Percentiles rank a stretch among this genome's conserved stretches.
phyloP scores from a whole-genome alignment of 352 stramenopile species.

The Phytophthora macrochlamydospora region DNA sequence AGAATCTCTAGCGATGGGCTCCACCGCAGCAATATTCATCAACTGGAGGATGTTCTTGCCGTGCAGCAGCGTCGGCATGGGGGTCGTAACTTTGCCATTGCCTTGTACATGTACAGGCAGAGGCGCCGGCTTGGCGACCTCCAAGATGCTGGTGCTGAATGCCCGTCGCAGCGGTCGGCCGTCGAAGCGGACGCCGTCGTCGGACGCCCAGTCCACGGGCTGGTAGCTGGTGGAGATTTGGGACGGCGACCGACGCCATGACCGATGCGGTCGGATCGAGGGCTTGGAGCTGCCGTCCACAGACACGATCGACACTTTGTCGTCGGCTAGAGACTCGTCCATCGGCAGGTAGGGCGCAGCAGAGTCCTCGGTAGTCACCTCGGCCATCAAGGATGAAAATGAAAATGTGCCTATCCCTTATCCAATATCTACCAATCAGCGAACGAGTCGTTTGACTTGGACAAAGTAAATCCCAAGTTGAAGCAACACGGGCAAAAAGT shows the following conservation, averaged over 20 bases:
- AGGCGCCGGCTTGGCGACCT: background rate
- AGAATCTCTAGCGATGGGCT: slow-evolving; percentile 40
- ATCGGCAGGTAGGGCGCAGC: background rate
- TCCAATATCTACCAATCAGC: background rate
- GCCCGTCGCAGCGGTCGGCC: slow-evolving; percentile 12
- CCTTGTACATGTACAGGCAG: no score
- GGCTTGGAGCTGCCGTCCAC: slow-evolving; percentile 4
- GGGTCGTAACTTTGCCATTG: slow-evolving; percentile 13
- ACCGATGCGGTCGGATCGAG: background rate
- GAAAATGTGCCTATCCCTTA: background rate
- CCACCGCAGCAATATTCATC: slow-evolving; percentile 45
- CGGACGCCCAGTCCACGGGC: slow-evolving; percentile 30
- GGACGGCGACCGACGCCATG: slow-evolving; percentile 6
- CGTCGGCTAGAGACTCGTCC: slow-evolving; percentile 10
- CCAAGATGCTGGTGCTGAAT: slow-evolving; percentile 12
- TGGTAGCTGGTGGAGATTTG: slow-evolving; percentile 33
- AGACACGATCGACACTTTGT: slow-evolving; percentile 18
- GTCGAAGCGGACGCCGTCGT: slow-evolving; percentile 35
- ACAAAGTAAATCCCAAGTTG: no score
- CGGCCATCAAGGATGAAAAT: slow-evolving; percentile 15
- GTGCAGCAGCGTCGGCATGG: slow-evolving; percentile 44
- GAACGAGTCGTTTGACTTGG: no score
- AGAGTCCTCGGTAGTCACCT: slow-evolving; percentile 6
- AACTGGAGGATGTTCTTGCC: slow-evolving; percentile 71
- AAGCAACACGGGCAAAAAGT: no score